Base-by-base conservation (phyloP, 179 eudicot species). In the Corrigiola litoralis region DNA sequence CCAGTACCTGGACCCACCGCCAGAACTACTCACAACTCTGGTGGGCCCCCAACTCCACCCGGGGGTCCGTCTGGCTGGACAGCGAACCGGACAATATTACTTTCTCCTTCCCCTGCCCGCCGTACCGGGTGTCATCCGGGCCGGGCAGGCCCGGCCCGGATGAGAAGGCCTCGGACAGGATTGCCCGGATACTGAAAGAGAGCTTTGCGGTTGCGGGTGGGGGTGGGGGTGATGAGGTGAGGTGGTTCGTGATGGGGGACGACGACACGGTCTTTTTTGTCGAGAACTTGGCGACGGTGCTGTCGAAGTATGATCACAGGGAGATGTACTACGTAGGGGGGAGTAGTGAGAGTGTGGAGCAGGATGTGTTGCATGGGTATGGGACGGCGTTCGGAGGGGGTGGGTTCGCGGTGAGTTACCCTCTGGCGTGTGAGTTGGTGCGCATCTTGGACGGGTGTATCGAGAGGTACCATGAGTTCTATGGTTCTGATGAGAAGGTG, bases 341-440 rank as follows among this genome's bases (percentile, higher is more conserved):
- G 31, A 72, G 72, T 6, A 84, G 89, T 11, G 89, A 88, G 42
- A 79, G 74, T 10, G 89, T 86, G 63, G 8, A 69, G 14, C 85
- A 84, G 31, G 86, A 84, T 62, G 73, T 82, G 0, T 1, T 41
- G 8, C 82, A 80, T 58, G 75, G 86, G 0, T 77, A 67, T 42
- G 85, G 76, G 10, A 88, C 86, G 92, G 96, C 89, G 2, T 86
- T 69, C 53, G 95, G 95, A 2, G 92, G 95, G 4, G 95, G 87
- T 0, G 95, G 95, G 4, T 78, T 86, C 37, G 95, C 92, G 0
- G 73, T 88, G 0, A 88, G 95, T 65, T 79, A 75, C 25, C 67
- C 84, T 14, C 71, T 88, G 63, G 95, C 92, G 0, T 72, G 58
- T 33, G 83, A 78, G n/a, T 72, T 88, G 10, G 89, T 62, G 47